Base-by-base conservation (phyloP, 495 filamentous ascomycete species). In the Trichoderma virens region DNA sequence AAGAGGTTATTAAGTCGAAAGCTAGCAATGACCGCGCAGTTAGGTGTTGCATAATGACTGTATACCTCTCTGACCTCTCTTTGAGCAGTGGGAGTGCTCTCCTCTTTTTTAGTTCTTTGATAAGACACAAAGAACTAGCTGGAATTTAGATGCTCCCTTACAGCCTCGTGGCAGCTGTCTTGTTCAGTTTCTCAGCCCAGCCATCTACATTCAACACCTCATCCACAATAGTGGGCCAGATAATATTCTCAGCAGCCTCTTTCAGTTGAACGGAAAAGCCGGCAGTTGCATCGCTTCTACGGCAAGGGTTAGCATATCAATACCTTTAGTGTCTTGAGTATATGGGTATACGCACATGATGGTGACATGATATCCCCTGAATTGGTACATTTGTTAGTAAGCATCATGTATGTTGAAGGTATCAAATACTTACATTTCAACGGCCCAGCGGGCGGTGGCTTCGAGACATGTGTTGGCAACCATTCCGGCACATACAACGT, bases 391-490 rank as follows among this genome's bases (percentile, higher is more conserved):
- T 25, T 11, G 45, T 51, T 25, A 51, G 45, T 20, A 3, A 25
- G 18, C 23, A n/a, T 5, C n/a, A 20, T 1, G 23, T 25, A 25
- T 20, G 2, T 2, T 25, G 9, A 5, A 28, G 11, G 2, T 28
- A 9, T 30, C 0, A 4, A 8, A 3, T 27, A 56, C 51, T 56
- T 30, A 56, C 51, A 56, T 9, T 6, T 56, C 51, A 56, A 56
- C 23, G 2, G 70, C 70, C 60, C 62, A 68, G 30, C 70, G 56
- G 27, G 70, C 66, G 6, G 70, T 72, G 11, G 63, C 39, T 38
- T 72, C 70, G 7, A 72, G 25, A 54, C 70, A 72, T 0, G 65
- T 67, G 41, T 72, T 72, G 18, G 66, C 59, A 28, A 60, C 66
- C 63, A 72, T 54, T 1, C 70, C 70, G 2, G 43, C 70, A 16